phyloP scores from a whole-genome alignment of 1,284 basidiomycete genomes.

The Puccinia triticina region DNA sequence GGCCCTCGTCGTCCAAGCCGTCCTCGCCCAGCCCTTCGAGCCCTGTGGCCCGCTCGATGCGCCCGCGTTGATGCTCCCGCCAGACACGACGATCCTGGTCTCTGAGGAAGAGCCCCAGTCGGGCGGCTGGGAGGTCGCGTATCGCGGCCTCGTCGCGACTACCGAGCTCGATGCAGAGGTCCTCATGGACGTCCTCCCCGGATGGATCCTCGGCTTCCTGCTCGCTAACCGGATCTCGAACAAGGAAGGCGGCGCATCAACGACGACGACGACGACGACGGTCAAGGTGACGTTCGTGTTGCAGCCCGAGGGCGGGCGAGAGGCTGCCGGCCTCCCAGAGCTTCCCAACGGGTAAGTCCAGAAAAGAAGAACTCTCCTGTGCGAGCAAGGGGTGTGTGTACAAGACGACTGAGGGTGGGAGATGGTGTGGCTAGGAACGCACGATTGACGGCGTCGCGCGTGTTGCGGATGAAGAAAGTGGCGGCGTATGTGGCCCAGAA shows the following conservation, averaged over 20 bases:
- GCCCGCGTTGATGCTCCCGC: constrained; percentile 70
- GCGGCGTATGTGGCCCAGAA: constrained; percentile 85
- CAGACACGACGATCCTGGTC: constrained; percentile 73
- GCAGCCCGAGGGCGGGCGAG: constrained; percentile 69
- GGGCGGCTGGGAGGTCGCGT: constrained; percentile 63
- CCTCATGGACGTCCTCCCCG: constrained; percentile 77
- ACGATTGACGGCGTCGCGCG: constrained; percentile 82
- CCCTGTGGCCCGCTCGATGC: constrained; percentile 75
- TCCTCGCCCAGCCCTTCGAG: constrained; percentile 71
- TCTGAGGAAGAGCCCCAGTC: constrained; percentile 74
- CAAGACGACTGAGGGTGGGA: neutral
- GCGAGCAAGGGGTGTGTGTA: neutral
- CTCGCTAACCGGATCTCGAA: constrained; percentile 68
- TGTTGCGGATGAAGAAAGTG: constrained; percentile 81
- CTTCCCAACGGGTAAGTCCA: constrained; percentile 71
- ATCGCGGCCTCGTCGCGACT: constrained; percentile 72
- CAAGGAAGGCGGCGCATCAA: constrained; percentile 57
- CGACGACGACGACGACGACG: too few relatives aligned
- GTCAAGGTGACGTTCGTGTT: constrained; percentile 88
- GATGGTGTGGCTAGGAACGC: constrained; percentile 68
- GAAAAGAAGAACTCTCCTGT: neutral
- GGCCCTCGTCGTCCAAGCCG: constrained; percentile 65
- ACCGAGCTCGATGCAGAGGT: constrained; percentile 67
- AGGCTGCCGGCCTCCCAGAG: constrained; percentile 69
- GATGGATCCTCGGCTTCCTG: constrained; percentile 87